A percentile compares a stretch with the other conserved stretches of the same genome.
Conservation (phyloP, 257 asterid genomes). For the Capsicum pubescens region DNA sequence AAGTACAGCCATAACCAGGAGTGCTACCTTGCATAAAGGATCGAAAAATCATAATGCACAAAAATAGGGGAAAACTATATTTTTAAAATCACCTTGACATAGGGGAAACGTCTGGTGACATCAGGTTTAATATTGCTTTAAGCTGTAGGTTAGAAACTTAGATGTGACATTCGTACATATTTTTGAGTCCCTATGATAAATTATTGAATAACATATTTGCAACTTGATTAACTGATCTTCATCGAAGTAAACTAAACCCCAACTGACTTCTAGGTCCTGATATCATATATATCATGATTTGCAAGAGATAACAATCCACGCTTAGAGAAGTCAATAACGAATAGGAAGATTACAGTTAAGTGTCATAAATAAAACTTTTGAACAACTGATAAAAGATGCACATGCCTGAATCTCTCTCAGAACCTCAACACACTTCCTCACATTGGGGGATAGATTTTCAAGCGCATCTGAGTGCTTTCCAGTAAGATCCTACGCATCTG, state of each 20-base stretch:
- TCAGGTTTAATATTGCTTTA: no score
- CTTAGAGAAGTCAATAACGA: not conserved
- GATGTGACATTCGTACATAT: no score
- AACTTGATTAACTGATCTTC: not conserved
- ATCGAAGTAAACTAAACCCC: not conserved
- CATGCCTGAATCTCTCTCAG: slow-evolving; percentile 62
- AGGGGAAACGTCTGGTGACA: not conserved
- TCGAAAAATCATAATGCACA: not conserved
- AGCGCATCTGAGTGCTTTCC: slow-evolving; percentile 63
- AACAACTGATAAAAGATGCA: not conserved
- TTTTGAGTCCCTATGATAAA: no score
- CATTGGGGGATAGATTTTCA: slow-evolving; percentile 52
- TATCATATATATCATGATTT: not conserved
- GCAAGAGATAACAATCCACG: not conserved
- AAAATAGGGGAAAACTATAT: not conserved
- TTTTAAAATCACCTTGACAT: not conserved
- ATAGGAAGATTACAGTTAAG: not conserved
- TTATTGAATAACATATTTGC: no score
- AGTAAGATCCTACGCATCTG: no score
- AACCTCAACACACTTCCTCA: slow-evolving; percentile 65
- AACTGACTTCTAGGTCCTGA: not conserved
- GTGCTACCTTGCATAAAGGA: not conserved
- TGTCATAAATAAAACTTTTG: not conserved
- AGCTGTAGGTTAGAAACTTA: no score
- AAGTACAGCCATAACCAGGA: not conserved